These are phyloP conservation scores for Panellus pusillus DNA, from an alignment of 768 basidiomycete species.

Conservation along the genomic window DNA sequence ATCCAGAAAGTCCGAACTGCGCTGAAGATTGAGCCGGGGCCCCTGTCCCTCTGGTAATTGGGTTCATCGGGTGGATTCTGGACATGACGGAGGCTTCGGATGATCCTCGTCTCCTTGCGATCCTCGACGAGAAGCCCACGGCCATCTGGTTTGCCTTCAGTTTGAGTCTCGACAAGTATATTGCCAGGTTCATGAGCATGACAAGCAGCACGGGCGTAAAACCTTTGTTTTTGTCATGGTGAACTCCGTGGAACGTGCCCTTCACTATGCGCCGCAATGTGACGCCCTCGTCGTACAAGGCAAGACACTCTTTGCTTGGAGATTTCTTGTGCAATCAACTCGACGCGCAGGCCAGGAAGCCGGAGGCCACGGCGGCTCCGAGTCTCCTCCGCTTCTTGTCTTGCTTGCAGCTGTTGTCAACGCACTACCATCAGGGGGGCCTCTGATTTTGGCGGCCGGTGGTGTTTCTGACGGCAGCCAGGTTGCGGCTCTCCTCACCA, in stretches of 20 bases:
- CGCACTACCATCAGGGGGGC: constrained; percentile 22
- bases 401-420: not conserved
- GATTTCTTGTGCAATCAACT: not conserved
- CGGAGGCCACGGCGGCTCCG: constrained; percentile 42
- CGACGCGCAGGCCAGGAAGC: constrained; percentile 44
- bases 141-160: constrained; percentile 61
- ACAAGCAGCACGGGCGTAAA: constrained; percentile 30
- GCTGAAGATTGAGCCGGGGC: constrained; percentile 31
- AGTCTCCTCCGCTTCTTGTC: not conserved
- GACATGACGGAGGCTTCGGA: constrained; percentile 39
- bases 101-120: constrained; percentile 38
- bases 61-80: constrained; percentile 58
- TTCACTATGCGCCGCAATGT: constrained; percentile 40
- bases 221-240: constrained; percentile 44
- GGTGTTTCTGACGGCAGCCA: constrained; percentile 55
- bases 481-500: constrained; percentile 48
- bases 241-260: constrained; percentile 43
- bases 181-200: constrained; percentile 40
- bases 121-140: constrained; percentile 45
- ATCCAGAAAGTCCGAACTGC: constrained; percentile 36
- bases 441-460: constrained; percentile 57
- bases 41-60: constrained; percentile 55
- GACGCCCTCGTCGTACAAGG: constrained; percentile 60
- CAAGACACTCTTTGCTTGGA: constrained; percentile 15
- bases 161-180: constrained; percentile 41